Evolutionary conservation across 208 protist species (phyloP).

Genomic region (Trypanosomatidae sp.): DNA sequence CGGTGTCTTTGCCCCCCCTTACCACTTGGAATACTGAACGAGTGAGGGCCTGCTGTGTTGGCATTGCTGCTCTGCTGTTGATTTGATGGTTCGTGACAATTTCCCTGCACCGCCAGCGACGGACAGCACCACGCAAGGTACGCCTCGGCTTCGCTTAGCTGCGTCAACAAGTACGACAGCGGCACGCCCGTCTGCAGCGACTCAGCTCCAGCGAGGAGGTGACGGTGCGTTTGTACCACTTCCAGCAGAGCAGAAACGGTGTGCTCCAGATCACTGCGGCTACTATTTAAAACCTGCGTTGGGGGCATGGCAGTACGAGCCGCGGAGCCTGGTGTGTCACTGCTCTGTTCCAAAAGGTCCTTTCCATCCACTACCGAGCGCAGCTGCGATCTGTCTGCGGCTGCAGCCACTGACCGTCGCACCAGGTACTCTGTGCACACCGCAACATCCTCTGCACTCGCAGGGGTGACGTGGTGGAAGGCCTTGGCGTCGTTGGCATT

Average conservation of each 20-base stretch:
- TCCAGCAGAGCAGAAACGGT: slow-evolving; percentile 9
- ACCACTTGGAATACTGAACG: no score
- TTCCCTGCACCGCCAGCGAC: no score
- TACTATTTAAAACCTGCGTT: background rate
- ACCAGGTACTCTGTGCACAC: slow-evolving; percentile 10
- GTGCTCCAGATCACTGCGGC: no score
- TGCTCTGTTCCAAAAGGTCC: no score
- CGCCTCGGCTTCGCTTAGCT: slow-evolving; percentile 14
- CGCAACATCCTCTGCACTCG: slow-evolving; percentile 13
- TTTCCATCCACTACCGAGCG: no score
- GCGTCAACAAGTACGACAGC: slow-evolving; percentile 21
- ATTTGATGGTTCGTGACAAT: no score
- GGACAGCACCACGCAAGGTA: slow-evolving; percentile 24
- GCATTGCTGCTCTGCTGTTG: no score
- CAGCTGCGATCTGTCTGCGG: background rate
- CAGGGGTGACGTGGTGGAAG: slow-evolving; percentile 21
- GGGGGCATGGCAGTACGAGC: background rate
- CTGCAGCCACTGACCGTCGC: background rate
- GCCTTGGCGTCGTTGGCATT: slow-evolving; percentile 24
- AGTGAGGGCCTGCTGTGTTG: no score
- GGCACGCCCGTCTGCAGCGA: slow-evolving; percentile 46
- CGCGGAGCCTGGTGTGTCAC: background rate
- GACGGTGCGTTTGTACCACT: slow-evolving; percentile 11
- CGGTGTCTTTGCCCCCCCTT: no score
- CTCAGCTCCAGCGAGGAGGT: slow-evolving; percentile 35